Base-by-base conservation (phyloP, 2,329 filamentous ascomycete genomes). In the Aspergillus chevalieri region DNA sequence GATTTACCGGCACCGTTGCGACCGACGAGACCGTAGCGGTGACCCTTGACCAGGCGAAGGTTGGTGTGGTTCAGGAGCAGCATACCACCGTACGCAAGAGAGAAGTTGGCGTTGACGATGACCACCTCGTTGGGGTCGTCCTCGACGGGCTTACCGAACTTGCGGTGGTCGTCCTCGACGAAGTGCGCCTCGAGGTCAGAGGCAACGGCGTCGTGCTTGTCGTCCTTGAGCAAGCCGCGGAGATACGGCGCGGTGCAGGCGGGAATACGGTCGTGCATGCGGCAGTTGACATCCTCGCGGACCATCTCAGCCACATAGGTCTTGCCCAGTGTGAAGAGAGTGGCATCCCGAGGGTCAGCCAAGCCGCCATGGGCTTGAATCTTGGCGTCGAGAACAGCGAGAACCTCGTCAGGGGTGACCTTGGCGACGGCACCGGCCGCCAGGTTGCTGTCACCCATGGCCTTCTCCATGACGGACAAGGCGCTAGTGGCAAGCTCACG, bases 1-100 rank as follows among this genome's bases (percentile, higher is more conserved):
- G 93, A 97, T 76, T 98, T 98, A 66, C 93, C 93, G 50, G 91
- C 90, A 75, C 93, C 93, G 69, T 98, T 98, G 62, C 92, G 87
- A 63, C 93, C 93, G 64, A 92, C 96, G 15, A 98, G 87, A 69
- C 93, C 93, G 67, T 98, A 98, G 51, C 93, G 86, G 72, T 97
- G 93, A 50, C 93, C 93, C 78, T 97, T 96, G 63, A 97, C 81
- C 7, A 98, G 83, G 39, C 90, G 85, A 41, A 98, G 78, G 69
- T 96, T 97, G 58, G 93, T 96, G 75, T 97, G 93, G 4, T 90
- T 96, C 19, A 98, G 81, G 53, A 98, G 77, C 58, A 98, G 82
- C 91, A 96, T 97, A 64, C 93, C 93, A 68, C 93, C 93, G 65
- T 98, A 98, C 44, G 91, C 93, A 21, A 98, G 82, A 17, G 93